phyloP scores from a whole-genome alignment of 441 rosid species.

The Gossypium davidsonii region DNA sequence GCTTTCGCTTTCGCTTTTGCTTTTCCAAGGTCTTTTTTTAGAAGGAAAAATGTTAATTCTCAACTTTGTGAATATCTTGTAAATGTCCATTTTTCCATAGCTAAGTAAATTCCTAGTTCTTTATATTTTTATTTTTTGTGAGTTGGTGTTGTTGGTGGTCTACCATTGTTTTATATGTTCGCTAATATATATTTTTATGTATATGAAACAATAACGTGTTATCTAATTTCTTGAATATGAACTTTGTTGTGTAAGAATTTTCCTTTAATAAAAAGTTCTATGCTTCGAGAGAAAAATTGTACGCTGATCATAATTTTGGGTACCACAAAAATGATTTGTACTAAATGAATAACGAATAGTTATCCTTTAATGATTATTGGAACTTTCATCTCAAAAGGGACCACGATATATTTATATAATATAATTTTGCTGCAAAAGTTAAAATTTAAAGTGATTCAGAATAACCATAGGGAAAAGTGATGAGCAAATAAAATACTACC shows the following conservation, averaged over 20 bases:
- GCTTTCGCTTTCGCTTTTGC: background rate
- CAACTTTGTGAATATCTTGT: conserved; percentile 10
- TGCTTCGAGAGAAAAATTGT: too few relatives aligned
- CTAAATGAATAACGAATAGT: background rate
- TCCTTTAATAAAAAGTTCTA: background rate
- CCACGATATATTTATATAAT: conserved; percentile 6
- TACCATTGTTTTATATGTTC: background rate
- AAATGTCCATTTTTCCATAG: conserved; percentile 3
- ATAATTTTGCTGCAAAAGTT: background rate
- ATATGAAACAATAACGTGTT: background rate
- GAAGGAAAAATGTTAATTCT: background rate
- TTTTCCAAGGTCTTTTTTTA: background rate
- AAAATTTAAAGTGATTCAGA: background rate
- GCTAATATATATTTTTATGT: background rate
- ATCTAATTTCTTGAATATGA: background rate
- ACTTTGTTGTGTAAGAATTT: too few relatives aligned
- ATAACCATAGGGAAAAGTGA: background rate
- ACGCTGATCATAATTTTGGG: background rate
- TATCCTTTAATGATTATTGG: background rate
- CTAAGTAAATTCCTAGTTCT: too few relatives aligned
- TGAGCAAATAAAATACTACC: too few relatives aligned
- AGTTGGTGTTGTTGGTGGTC: conserved; percentile 2
- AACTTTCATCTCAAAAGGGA: conserved; percentile 31
- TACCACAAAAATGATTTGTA: background rate
- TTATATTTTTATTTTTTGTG: background rate